These are phyloP conservation scores for Xylariaceae sp. DNA, from an alignment of 2,329 filamentous ascomycete species.

Conservation along the genomic window DNA sequence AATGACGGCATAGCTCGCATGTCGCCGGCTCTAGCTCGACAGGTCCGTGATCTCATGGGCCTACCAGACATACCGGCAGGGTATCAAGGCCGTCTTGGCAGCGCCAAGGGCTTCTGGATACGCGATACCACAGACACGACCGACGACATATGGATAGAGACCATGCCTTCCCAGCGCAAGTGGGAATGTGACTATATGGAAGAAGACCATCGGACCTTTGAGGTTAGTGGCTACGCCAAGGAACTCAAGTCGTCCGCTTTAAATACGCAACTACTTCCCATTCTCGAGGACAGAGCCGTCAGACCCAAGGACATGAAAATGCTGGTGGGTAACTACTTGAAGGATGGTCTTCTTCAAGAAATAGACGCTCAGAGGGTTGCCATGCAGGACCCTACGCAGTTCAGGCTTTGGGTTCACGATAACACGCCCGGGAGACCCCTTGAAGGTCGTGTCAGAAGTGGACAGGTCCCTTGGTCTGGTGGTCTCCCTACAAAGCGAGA, in stretches of 20 bases:
- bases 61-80: constrained; percentile 50
- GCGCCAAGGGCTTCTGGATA: constrained; percentile 71
- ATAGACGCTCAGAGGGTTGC: constrained; percentile 44
- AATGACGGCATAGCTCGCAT: constrained; percentile 61
- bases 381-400: constrained; percentile 39
- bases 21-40: constrained; percentile 50
- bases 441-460: constrained; percentile 30
- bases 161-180: constrained; percentile 61
- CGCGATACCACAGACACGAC: constrained; percentile 42
- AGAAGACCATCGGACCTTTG: constrained; percentile 52
- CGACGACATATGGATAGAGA: constrained; percentile 55
- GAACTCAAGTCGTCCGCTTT: constrained; percentile 45
- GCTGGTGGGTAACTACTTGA: constrained; percentile 41
- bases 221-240: constrained; percentile 46
- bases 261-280: constrained; percentile 61
- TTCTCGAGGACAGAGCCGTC: constrained; percentile 54
- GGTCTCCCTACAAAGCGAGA: constrained; percentile 42
- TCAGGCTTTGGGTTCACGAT: constrained; percentile 48
- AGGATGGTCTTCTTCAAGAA: constrained; percentile 40
- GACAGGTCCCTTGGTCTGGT: constrained; percentile 35
- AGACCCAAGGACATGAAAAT: constrained; percentile 35
- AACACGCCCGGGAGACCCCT: constrained; percentile 23
- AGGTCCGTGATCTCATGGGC: constrained; percentile 43
- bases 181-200: constrained; percentile 48
- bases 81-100: constrained; percentile 63